A percentile compares a stretch with the other conserved stretches of the same genome.
These are phyloP conservation scores for Lasiodiplodia theobromae DNA, from an alignment of 2,329 filamentous ascomycete species.

Conservation along the genomic window DNA sequence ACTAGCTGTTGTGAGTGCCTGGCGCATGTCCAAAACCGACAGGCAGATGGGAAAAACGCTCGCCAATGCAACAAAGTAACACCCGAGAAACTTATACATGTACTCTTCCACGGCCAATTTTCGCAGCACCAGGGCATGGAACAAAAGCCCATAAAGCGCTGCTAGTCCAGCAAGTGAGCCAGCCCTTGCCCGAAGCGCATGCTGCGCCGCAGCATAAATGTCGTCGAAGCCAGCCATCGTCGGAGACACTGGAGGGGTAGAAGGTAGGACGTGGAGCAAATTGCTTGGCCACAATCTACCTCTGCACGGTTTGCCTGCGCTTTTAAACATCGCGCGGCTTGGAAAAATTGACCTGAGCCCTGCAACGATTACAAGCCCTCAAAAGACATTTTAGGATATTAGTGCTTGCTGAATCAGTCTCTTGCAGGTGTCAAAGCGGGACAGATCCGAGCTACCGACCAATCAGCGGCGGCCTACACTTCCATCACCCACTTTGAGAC, in stretches of 20 bases:
- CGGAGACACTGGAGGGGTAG: not conserved
- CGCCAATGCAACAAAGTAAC: not conserved
- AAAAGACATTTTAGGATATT: not conserved
- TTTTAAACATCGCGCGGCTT: not conserved
- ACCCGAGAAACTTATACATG: not conserved
- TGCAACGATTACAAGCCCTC: not conserved
- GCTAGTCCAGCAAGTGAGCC: not conserved
- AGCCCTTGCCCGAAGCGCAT: not conserved
- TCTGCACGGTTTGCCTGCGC: not conserved
- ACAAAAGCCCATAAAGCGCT: not conserved
- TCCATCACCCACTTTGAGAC: not conserved
- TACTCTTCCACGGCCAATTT: not conserved
- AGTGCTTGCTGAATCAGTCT: not conserved
- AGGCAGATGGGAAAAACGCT: not conserved
- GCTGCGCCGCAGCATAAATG: not conserved
- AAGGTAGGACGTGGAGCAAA: not conserved
- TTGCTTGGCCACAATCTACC: not conserved
- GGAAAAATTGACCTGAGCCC: not conserved
- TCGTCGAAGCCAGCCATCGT: not conserved
- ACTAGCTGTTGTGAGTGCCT: not conserved
- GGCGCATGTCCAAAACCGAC: conserved; percentile 33
- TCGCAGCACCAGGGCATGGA: not conserved
- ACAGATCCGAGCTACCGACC: not conserved
- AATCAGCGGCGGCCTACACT: not conserved
- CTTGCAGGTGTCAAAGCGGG: not conserved